Base-by-base conservation (phyloP, 495 filamentous ascomycete species). In the Sordaria brevicollis region DNA sequence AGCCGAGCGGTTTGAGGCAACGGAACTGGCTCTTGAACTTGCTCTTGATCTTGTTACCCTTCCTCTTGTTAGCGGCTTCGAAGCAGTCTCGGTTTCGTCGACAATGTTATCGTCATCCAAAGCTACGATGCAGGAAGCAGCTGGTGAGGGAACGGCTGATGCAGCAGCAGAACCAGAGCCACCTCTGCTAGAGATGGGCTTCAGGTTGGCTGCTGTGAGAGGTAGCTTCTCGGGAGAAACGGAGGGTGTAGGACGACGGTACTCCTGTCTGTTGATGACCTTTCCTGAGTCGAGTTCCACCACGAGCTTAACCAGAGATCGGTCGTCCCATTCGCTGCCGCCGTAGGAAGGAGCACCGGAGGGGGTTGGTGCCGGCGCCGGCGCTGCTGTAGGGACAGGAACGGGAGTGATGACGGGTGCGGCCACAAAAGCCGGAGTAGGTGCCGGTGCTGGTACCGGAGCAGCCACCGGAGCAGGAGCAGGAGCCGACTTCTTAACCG, bases 291-390 rank as follows among this genome's bases (percentile, higher is more conserved):
- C 84, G 13, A 83, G 68, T 57, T 84, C 83, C 39, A 81, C 80
- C 5, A 83, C 80, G 8, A 86, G 70, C 68, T 81, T 75, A 25
- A 83, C 68, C 5, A 85, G 75, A 54, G 81, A 83, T 13, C 71
- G 75, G n/a, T 86, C 83, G 67, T 84, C 84, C 10, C 73, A 74
- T 29, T 86, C 81, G 66, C 77, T 82, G 35, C 82, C 67, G 21
- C 77, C 79, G 35, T 82, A 81, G 15, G 83, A 85, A 1, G 71
- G 65, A 11, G 49, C 49, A 8, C 25, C 49, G 6, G 49, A 62
- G 7, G 49, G 49, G 2, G 49, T 62, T 78, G 72, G 54, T 75
- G 76, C 4, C 69, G 37, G 34, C 68, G 68, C 37, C 19, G 37
- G 5, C 38, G 29, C 68, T 36, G 65, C 19, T 17, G 66, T 41